Conservation (phyloP, 2,329 filamentous ascomycete species). For the Calonectria hongkongensis region DNA sequence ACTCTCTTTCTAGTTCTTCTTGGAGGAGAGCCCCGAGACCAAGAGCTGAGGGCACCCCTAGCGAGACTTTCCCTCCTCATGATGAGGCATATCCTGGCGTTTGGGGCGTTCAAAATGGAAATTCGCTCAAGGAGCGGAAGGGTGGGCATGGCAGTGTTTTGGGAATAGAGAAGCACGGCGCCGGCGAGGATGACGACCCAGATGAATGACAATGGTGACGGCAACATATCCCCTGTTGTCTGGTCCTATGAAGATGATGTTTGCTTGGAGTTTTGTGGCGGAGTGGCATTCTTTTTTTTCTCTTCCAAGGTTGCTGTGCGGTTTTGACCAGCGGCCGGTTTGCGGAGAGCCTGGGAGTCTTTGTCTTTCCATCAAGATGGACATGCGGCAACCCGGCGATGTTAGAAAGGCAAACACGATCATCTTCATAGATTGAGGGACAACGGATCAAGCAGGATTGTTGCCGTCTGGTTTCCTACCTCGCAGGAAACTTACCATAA, state of each 20-base stretch:
- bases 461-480: constrained; percentile 70
- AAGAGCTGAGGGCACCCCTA: constrained; percentile 70
- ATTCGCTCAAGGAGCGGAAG: constrained; percentile 55
- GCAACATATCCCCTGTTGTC: constrained; percentile 80
- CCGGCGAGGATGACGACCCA: constrained; percentile 79
- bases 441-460: constrained; percentile 78
- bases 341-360: not conserved
- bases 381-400: not conserved
- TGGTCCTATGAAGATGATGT: constrained; percentile 70
- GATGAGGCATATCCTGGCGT: constrained; percentile 65
- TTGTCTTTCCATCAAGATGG: constrained; percentile 1
- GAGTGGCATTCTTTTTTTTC: constrained; percentile 32
- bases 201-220: constrained; percentile 76
- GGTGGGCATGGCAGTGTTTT: constrained; percentile 56
- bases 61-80: constrained; percentile 57
- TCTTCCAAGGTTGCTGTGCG: constrained; percentile 31
- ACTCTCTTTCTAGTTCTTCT: constrained; percentile 82
- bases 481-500: constrained; percentile 59
- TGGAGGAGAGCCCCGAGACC: constrained; percentile 81
- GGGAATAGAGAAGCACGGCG: constrained; percentile 67
- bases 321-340: constrained; percentile 30
- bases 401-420: constrained; percentile 31
- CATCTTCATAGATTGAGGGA: constrained; percentile 71
- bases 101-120: constrained; percentile 71
- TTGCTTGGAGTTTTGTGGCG: constrained; percentile 34